Base-by-base conservation (phyloP, 345 rosid genomes). In the Orychophragmus violaceus region DNA sequence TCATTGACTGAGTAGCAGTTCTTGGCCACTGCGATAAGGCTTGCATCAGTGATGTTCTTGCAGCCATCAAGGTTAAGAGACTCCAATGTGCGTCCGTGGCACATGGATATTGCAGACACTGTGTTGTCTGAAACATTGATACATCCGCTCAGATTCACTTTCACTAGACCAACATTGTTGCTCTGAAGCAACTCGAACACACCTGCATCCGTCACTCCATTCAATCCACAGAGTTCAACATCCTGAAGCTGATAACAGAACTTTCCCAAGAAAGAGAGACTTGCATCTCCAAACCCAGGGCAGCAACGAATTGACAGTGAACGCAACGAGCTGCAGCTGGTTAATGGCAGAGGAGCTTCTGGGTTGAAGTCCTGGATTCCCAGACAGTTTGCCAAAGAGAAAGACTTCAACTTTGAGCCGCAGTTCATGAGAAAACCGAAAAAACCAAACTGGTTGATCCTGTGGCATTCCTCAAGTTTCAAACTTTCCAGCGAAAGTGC, bases 391-490 rank as follows among this genome's bases (percentile, higher is more conserved):
- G 73, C 75, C 59, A 90, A 25, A 69, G 96, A 67, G 39, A 85
- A 37, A 68, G 95, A 73, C 82, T 82, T 90, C 78, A 90, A 55
- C 55, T 78, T 84, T 33, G 72, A 76, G 18, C 85, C 81, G 68
- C 84, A 82, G 78, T 77, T 88, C 22, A 82, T 39, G 21, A 94
- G 89, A 58, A 85, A 76, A 66, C 88, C 87, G 25, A 94, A 82
- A 57, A 87, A 58, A 56, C 97, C 99, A 70, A 77, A 74, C 46
- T 87, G 96, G 86, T 92, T 81, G 74, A 94, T 81, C 86, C 84
- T 83, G 85, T 94, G 93, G 87, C 99, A 94, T 81, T 90, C 97
- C 68, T 90, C 96, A 69, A 94, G 80, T 48, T 82, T 83, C 78
- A 94, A 75, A 82, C 84, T 83, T 78, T 94, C 97, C 46, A 94